Evolutionary conservation across 2,329 filamentous ascomycete species (phyloP).

Genomic region (Fusarium oligoseptatum): DNA sequence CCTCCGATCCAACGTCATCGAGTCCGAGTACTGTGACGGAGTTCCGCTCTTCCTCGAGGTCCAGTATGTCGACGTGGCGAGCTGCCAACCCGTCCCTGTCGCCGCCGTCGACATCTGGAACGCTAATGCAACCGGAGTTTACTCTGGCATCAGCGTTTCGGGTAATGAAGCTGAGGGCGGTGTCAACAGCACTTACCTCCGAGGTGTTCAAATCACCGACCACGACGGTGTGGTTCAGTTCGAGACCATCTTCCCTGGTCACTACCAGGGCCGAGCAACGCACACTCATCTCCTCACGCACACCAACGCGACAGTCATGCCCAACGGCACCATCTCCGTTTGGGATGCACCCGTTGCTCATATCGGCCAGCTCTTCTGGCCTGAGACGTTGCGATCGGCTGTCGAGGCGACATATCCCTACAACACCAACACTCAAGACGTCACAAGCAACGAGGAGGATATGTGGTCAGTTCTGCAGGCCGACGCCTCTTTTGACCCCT

Average conservation of each 20-base stretch:
- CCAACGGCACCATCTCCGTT: slow-evolving; percentile 59
- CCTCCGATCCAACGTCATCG: slow-evolving; percentile 56
- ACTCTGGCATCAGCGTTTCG: slow-evolving; percentile 54
- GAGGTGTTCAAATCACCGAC: slow-evolving; percentile 57
- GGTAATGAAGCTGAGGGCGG: slow-evolving; percentile 53
- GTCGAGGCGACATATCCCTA: slow-evolving; percentile 63
- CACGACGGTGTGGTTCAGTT: slow-evolving; percentile 57
- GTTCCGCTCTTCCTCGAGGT: slow-evolving; percentile 57
- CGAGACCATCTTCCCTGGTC: slow-evolving; percentile 59
- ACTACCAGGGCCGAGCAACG: slow-evolving; percentile 56
- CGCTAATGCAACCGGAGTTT: slow-evolving; percentile 61
- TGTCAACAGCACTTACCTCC: slow-evolving; percentile 54
- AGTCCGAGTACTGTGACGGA: slow-evolving; percentile 52
- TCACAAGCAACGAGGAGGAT: slow-evolving; percentile 65
- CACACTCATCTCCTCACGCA: slow-evolving; percentile 59
- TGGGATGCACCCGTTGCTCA: slow-evolving; percentile 58
- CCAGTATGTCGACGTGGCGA: slow-evolving; percentile 58
- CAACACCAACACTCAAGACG: slow-evolving; percentile 54
- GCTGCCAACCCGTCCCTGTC: slow-evolving; percentile 55
- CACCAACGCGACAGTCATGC: slow-evolving; percentile 49
- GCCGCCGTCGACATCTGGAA: slow-evolving; percentile 61
- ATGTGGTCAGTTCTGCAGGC: slow-evolving; percentile 49
- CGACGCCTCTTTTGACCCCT: slow-evolving; percentile 65
- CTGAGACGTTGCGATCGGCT: slow-evolving; percentile 63
- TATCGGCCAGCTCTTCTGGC: slow-evolving; percentile 74